Evolutionary conservation across 192 early-diverging fungal genomes (phyloP).

Genomic region (Glomus cerebriforme): DNA sequence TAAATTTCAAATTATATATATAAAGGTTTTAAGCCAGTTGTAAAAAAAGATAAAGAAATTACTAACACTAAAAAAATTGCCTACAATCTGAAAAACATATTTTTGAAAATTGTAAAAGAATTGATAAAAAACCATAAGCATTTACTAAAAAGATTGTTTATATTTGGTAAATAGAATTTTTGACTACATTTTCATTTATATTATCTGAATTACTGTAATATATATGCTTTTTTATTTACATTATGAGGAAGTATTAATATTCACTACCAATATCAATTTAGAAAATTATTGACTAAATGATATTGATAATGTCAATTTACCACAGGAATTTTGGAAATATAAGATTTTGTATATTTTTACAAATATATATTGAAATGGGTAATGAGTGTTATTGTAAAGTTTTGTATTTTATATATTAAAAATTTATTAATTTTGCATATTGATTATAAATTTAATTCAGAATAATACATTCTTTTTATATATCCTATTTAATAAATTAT

Average conservation of each 20-base stretch:
- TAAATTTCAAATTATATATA: constrained; percentile 29
- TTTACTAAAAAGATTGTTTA: not conserved
- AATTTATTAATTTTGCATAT: constrained; percentile 21
- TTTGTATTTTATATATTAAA: constrained; percentile 30
- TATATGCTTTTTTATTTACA: constrained; percentile 25
- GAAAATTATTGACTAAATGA: constrained; percentile 34
- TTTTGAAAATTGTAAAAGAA: too few relatives aligned
- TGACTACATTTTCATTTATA: constrained; percentile 24
- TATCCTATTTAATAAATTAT: too few relatives aligned
- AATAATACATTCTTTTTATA: too few relatives aligned
- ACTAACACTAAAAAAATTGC: too few relatives aligned
- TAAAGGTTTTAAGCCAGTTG: constrained; percentile 30
- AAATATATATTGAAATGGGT: constrained; percentile 35
- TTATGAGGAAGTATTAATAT: constrained; percentile 16
- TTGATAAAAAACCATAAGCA: too few relatives aligned
- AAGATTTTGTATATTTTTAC: constrained; percentile 33
- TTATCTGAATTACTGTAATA: constrained; percentile 34
- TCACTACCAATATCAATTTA: constrained; percentile 28
- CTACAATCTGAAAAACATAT: too few relatives aligned
- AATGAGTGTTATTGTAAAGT: constrained; percentile 29
- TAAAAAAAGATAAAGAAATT: too few relatives aligned
- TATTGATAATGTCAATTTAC: constrained; percentile 31
- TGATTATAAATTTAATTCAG: constrained; percentile 34
- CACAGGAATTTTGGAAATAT: constrained; percentile 32
- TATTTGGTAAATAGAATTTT: constrained; percentile 31